Evolutionary conservation across 768 basidiomycete genomes (phyloP), one percentile per base, ranked within the genome.

Genomic region (Tricholoma flavovirens): DNA sequence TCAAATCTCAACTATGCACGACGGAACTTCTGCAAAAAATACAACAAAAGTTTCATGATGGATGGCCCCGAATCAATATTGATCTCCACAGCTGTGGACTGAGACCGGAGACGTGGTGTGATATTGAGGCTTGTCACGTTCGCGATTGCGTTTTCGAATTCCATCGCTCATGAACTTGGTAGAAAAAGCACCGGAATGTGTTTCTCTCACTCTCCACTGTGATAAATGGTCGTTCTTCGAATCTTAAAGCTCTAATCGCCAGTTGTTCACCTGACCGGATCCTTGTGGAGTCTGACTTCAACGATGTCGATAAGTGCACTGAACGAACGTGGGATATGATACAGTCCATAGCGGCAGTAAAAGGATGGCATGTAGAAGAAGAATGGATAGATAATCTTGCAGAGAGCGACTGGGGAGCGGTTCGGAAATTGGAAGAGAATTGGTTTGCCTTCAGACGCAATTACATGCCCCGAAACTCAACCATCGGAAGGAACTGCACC

Each of bases 11-110:
- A 43, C 74, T 82, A 63, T 83, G 74, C 54, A 93, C 92, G 1
- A 60, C 83, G 29, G 83, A 88, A 15, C 69, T 93, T 32, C 68
- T 98, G 21, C 70, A 73, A 26, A 74, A 74, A 43, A 82, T 93
- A 77, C 71, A 77, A 50, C 69, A 75, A 59, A 81, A 77, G 64
- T 76, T 88, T 54, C 81, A 83, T 5, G 67, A 73, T 7, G 71
- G 68, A 21, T 94, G 88, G 80, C 70, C 73, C 49, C 67, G 66
- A 17, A 84, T 97, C 66, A 95, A 86, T 63, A 71, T 98, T 48
- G 93, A 96, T 67, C 69, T 99, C 62, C 96, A 99, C 68, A 91
- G 88, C 46, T 98, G 93, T 65, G 90, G 92, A 0, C 71, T 94
- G 60, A 92, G 88, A 58, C 75, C 84, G 6, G 82, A 95, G 65